A percentile compares a stretch with the other conserved stretches of the same genome.
phyloP scores from a whole-genome alignment of 2,329 filamentous ascomycete genomes.

The Sporothrix protearum region DNA sequence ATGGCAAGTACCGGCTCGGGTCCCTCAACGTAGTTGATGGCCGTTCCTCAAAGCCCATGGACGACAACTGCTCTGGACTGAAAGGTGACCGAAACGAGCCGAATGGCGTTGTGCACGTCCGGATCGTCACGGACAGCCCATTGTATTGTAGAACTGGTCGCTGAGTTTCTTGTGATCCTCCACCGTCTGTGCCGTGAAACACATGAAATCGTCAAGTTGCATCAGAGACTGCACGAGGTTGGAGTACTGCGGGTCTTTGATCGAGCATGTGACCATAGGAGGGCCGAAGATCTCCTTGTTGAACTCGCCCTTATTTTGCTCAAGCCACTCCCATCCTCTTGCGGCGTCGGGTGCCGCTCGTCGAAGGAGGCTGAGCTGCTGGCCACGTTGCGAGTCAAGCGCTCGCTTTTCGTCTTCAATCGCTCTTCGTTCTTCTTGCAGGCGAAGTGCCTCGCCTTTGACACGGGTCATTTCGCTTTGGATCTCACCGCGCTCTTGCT shows the following conservation, averaged over 20 bases:
- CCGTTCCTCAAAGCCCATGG: constrained; percentile 74
- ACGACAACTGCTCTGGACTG: constrained; percentile 50
- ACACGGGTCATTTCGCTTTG: constrained; percentile 26
- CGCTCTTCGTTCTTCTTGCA: constrained; percentile 26
- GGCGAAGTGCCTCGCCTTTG: constrained; percentile 9
- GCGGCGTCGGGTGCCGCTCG: constrained; percentile 60
- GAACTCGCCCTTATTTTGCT: constrained; percentile 65
- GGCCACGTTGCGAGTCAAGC: constrained; percentile 71
- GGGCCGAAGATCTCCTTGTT: constrained; percentile 76
- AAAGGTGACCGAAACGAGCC: constrained; percentile 54
- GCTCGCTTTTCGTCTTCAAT: constrained; percentile 40
- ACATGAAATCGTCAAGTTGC: constrained; percentile 52
- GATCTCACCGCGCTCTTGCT: constrained; percentile 41
- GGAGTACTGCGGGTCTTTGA: constrained; percentile 67
- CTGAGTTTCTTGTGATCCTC: constrained; percentile 73
- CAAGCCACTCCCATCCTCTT: constrained; percentile 77
- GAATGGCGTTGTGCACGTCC: constrained; percentile 56
- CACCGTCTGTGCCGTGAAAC: constrained; percentile 71
- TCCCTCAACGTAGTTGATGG: constrained; percentile 73
- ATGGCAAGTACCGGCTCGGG: constrained; percentile 82
- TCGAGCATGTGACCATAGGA: constrained; percentile 72
- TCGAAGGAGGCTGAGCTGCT: constrained; percentile 64
- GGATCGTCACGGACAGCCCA: constrained; percentile 72
- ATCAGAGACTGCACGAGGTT: constrained; percentile 53
- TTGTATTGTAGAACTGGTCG: constrained; percentile 56